Base-by-base conservation (phyloP, 192 early-diverging fungal species). In the Backusella sp. region DNA sequence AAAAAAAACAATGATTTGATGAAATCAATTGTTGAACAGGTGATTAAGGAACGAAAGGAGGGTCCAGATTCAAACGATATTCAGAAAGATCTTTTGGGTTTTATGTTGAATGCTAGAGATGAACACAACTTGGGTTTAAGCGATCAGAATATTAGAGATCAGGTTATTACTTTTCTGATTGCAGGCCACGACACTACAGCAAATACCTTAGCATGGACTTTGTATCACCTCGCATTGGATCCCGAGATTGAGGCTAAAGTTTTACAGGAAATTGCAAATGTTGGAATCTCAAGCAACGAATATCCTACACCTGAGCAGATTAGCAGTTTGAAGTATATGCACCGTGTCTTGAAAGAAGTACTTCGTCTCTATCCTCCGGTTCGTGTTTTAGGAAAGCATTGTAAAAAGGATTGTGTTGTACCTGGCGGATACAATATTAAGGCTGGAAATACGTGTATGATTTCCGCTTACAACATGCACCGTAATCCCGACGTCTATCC, bases 91-190 rank as follows among this genome's bases (percentile, higher is more conserved):
- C 56, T 90, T 66, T 78, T 90, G 21, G 85, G 78, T 26, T 90
- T 80, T 68, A 91, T 91, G 90, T 73, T 91, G 70, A 88, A 77
- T 59, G 85, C 86, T n/a, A 69, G 75, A 6, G 82, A 77, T 41
- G 76, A 81, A 17, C 72, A 86, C 23, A 74, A 76, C 9, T 72
- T 81, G 21, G 69, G 73, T 41, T 62, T 86, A 1, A 66, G 66
- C 4, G 86, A 90, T 52, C 73, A 76, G 19, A 76, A 88, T 35
- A 91, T 91, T 52, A 85, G 87, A 66, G 90, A 91, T 79, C 87
- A 91, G 75, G 87, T 91, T 23, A 83, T 90, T 67, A 90, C 88
- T 5, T 89, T 91, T 68, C 72, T 90, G 75, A 89, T 91, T 75
- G 90, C 90, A 23, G 90, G 80, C n/a, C 77, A 82, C 28, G 76